Percentiles rank a stretch among this genome's conserved stretches.
phyloP scores from a whole-genome alignment of 2,329 filamentous ascomycete genomes.

The Orbilia blumenaviensis region DNA sequence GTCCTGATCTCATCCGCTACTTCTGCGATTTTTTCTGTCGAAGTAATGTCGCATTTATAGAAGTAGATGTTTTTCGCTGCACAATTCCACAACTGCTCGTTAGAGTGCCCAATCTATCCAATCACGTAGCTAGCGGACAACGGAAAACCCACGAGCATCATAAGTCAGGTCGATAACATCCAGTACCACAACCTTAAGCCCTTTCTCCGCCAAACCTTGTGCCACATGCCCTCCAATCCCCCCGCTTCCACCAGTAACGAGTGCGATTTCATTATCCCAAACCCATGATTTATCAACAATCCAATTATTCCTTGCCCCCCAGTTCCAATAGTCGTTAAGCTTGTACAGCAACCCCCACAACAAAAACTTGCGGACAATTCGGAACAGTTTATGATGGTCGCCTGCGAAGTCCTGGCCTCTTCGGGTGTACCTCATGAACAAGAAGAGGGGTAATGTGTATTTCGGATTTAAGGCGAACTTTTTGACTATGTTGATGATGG shows the following conservation, averaged over 20 bases:
- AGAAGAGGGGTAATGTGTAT: slow-evolving; percentile 71
- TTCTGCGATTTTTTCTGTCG: slow-evolving; percentile 63
- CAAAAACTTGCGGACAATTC: slow-evolving; percentile 67
- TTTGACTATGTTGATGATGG: slow-evolving; percentile 61
- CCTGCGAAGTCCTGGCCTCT: slow-evolving; percentile 68
- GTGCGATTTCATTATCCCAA: slow-evolving; percentile 75
- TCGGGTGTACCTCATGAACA: slow-evolving; percentile 72
- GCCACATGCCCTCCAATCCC: slow-evolving; percentile 77
- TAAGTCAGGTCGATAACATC: slow-evolving; percentile 73
- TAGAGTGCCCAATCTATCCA: background rate
- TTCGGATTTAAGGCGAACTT: slow-evolving; percentile 72
- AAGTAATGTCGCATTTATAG: slow-evolving; percentile 76
- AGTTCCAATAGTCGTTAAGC: slow-evolving; percentile 66
- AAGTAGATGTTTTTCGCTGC: slow-evolving; percentile 69
- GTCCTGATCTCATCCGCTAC: slow-evolving; percentile 67
- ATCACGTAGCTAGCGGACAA: background rate
- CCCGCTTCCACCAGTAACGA: slow-evolving; percentile 77
- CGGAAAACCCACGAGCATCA: slow-evolving; percentile 62
- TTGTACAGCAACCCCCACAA: slow-evolving; percentile 66
- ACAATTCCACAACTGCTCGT: background rate
- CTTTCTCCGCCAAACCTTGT: slow-evolving; percentile 70
- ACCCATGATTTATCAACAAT: slow-evolving; percentile 67
- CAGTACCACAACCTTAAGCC: slow-evolving; percentile 74
- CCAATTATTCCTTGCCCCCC: slow-evolving; percentile 66
- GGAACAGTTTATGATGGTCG: slow-evolving; percentile 66